These are phyloP conservation scores for Auricularia cornea DNA, from an alignment of 768 basidiomycete species.

Conservation along the genomic window DNA sequence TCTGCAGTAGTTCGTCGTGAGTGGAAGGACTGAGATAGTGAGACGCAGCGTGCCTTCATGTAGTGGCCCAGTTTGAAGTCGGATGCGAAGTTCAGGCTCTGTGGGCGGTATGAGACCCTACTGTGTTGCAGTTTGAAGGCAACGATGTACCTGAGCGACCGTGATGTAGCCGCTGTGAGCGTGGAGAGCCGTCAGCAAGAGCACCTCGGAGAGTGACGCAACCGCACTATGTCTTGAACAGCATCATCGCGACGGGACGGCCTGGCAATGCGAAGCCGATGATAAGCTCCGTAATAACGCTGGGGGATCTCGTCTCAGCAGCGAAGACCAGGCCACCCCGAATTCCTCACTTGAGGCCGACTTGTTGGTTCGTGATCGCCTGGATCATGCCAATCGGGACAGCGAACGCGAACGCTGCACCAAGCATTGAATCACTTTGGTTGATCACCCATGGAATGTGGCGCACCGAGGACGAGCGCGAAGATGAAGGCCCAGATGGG, in stretches of 20 bases:
- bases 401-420: conserved; percentile 36
- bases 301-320: conserved; percentile 9
- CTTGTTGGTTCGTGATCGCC: conserved; percentile 63
- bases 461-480: conserved; percentile 13
- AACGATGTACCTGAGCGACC: conserved; percentile 39
- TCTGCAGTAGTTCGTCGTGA: conserved; percentile 8
- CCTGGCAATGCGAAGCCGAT: conserved; percentile 52
- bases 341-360: not conserved
- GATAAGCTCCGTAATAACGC: conserved; percentile 67
- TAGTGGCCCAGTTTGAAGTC: conserved; percentile 56
- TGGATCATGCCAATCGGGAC: conserved; percentile 75
- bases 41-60: conserved; percentile 18
- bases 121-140: no score
- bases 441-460: conserved; percentile 20
- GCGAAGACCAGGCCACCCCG: not conserved
- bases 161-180: conserved; percentile 62
- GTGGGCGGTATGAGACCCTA: no score
- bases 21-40: conserved; percentile 17
- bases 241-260: conserved; percentile 68
- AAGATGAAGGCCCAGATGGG: conserved; percentile 23
- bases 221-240: conserved; percentile 43
- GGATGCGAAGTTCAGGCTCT: conserved; percentile 46
- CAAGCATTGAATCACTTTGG: conserved; percentile 7
- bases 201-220: conserved; percentile 11
- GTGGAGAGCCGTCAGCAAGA: no score